Percentiles rank a stretch among this genome's conserved stretches.
phyloP scores from a whole-genome alignment of 2,329 filamentous ascomycete genomes.

The Pochonia chlamydosporia region DNA sequence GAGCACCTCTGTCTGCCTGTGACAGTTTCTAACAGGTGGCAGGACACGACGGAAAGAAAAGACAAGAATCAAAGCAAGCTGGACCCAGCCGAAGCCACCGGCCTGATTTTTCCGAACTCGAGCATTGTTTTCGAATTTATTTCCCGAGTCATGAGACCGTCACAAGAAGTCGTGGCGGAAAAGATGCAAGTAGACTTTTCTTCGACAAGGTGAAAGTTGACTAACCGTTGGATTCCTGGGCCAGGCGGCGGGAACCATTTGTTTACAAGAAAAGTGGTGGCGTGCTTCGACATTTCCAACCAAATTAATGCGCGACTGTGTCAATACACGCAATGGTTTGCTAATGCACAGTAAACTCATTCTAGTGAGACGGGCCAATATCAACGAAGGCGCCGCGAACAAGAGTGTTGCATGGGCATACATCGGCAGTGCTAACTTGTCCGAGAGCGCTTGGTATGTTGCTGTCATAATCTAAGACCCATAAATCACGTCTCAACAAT shows the following conservation, averaged over 20 bases:
- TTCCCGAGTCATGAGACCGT: slow-evolving; percentile 75
- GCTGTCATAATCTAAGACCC: background rate
- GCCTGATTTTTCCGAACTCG: background rate
- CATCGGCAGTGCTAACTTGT: slow-evolving; percentile 85
- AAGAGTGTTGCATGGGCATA: slow-evolving; percentile 63
- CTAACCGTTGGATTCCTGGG: background rate
- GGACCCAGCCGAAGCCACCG: slow-evolving; percentile 12
- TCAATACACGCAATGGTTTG: slow-evolving; percentile 63
- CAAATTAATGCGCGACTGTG: slow-evolving; percentile 66
- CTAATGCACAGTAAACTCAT: slow-evolving; percentile 85
- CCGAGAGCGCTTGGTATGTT: slow-evolving; percentile 83
- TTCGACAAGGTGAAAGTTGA: too few relatives aligned
- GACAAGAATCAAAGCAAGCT: background rate
- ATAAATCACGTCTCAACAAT: too few relatives aligned
- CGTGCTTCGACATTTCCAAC: slow-evolving; percentile 63
- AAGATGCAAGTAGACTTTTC: slow-evolving; percentile 13
- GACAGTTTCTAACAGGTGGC: background rate
- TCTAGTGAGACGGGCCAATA: slow-evolving; percentile 35
- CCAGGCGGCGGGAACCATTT: slow-evolving; percentile 75
- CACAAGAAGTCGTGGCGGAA: slow-evolving; percentile 55
- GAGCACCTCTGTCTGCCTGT: background rate
- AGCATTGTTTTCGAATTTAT: slow-evolving; percentile 63
- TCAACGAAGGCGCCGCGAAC: background rate
- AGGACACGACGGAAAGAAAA: background rate
- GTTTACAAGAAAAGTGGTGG: slow-evolving; percentile 69